These are phyloP conservation scores for Aspergillus kassunensis DNA, from an alignment of 495 filamentous ascomycete species.

Conservation along the genomic window DNA sequence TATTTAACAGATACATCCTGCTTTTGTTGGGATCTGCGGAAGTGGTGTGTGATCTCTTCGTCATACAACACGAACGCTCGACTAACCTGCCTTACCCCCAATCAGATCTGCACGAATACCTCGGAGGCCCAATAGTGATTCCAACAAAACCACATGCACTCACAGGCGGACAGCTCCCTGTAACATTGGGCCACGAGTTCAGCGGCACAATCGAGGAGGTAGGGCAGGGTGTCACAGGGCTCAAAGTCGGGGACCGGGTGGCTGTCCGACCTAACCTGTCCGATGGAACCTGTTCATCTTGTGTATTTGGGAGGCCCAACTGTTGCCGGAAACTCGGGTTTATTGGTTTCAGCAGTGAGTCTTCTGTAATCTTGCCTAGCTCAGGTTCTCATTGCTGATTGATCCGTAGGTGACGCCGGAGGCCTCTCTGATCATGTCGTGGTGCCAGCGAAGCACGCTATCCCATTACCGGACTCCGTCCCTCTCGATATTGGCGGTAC, in stretches of 20 bases:
- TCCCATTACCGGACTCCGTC: constrained; percentile 22
- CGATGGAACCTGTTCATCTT: constrained; percentile 53
- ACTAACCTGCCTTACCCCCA: neutral
- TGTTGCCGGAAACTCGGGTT: constrained; percentile 58
- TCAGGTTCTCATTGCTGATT: too few species aligned
- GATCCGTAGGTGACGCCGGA: constrained; percentile 32
- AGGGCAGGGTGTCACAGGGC: constrained; percentile 46
- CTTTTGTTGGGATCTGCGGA: constrained; percentile 35
- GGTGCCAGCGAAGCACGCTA: constrained; percentile 30
- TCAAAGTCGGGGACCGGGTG: constrained; percentile 54
- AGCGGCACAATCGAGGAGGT: constrained; percentile 56
- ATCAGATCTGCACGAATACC: constrained; percentile 59
- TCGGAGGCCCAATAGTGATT: constrained; percentile 52
- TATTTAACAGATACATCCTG: constrained; percentile 31
- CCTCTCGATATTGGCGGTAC: constrained; percentile 29
- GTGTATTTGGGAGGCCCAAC: constrained; percentile 47
- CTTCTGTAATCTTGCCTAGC: neutral
- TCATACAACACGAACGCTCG: neutral
- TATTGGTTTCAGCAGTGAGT: constrained; percentile 52
- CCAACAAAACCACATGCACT: constrained; percentile 55
- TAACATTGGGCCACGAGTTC: constrained; percentile 63
- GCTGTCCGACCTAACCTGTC: constrained; percentile 56
- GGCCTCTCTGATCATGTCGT: constrained; percentile 55
- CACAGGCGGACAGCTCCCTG: constrained; percentile 51
- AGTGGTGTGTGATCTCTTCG: constrained; percentile 31